Percentiles rank a stretch among this genome's conserved stretches.
Conservation (phyloP, 768 basidiomycete genomes). For the Plicaturopsis crispa region DNA sequence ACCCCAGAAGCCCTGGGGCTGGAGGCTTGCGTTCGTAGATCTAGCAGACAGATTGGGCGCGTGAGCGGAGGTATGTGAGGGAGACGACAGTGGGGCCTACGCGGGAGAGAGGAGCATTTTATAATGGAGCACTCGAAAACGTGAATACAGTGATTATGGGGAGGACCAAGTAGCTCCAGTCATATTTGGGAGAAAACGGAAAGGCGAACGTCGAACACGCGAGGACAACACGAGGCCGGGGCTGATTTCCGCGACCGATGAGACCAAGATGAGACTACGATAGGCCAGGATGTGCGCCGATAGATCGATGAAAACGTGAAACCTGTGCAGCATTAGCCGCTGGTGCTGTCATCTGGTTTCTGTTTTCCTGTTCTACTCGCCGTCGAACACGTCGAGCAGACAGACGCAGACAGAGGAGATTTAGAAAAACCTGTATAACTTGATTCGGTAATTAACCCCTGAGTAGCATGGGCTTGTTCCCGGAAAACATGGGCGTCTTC, state of each 20-base stretch:
- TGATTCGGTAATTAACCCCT: too few species aligned
- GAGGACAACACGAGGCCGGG: slow-evolving; percentile 53
- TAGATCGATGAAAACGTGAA: too few species aligned
- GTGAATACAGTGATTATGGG: slow-evolving; percentile 14
- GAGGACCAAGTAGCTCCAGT: slow-evolving; percentile 19
- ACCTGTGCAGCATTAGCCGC: too few species aligned
- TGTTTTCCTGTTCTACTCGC: too few species aligned
- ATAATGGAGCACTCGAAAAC: slow-evolving; percentile 9
- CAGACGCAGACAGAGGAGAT: too few species aligned
- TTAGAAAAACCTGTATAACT: too few species aligned
- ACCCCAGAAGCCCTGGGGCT: slow-evolving; percentile 42
- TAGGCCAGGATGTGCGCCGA: background rate
- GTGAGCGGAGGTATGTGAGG: slow-evolving; percentile 26
- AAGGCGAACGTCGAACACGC: slow-evolving; percentile 24
- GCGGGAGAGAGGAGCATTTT: slow-evolving; percentile 77
- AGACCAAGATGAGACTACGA: slow-evolving; percentile 7
- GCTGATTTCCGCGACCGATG: slow-evolving; percentile 6
- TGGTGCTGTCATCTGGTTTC: too few species aligned
- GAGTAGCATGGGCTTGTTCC: too few species aligned
- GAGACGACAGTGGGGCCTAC: slow-evolving; percentile 33
- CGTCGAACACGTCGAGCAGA: too few species aligned
- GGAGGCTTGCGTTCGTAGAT: slow-evolving; percentile 57
- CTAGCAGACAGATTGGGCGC: too few species aligned
- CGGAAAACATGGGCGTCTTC: too few species aligned
- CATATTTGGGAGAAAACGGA: slow-evolving; percentile 21